Base-by-base conservation (phyloP, 768 basidiomycete species). In the Kwoniella sp. region DNA sequence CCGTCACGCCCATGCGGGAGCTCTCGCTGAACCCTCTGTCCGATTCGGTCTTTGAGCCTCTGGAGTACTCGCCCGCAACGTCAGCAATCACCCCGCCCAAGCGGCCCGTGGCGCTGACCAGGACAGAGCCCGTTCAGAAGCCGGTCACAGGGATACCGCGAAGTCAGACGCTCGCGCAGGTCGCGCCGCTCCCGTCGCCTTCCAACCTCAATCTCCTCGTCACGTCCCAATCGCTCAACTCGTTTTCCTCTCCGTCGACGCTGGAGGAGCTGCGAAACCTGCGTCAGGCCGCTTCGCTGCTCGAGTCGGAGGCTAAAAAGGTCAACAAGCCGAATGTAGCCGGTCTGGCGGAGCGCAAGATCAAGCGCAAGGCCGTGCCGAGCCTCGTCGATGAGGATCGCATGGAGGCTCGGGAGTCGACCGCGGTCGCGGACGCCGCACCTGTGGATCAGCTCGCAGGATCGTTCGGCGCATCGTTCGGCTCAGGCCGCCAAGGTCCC, bases 361-460 rank as follows among this genome's bases (percentile, higher is more conserved):
- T 65, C 53, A 52, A 58, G 42, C 40, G 63, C 11, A 65, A 65
- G 33, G 59, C 59, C 7, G 63, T 65, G 9, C 63, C 63, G n/a
- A 47, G 48, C 25, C 34, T 58, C 31, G 34, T 46, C 23, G 52
- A 54, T 22, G 39, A 28, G 7, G 52, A 54, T 20, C 36, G 44
- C 1, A 19, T 44, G 10, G 50, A 43, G 38, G n/a, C n/a, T n/a
- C n/a, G n/a, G n/a, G n/a, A n/a, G n/a, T n/a, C n/a, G n/a, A n/a
- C 29, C 42, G n/a, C n/a, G n/a, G n/a, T n/a, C n/a, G n/a, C n/a
- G n/a, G n/a, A n/a, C n/a, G n/a, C n/a, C n/a, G n/a, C n/a, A n/a
- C n/a, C n/a, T n/a, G n/a, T n/a, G n/a, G n/a, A n/a, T n/a, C n/a
- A n/a, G n/a, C n/a, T n/a, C n/a, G n/a, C n/a, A n/a, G n/a, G n/a